Conservation (phyloP, 345 rosid species). For the Camelina sativa region DNA sequence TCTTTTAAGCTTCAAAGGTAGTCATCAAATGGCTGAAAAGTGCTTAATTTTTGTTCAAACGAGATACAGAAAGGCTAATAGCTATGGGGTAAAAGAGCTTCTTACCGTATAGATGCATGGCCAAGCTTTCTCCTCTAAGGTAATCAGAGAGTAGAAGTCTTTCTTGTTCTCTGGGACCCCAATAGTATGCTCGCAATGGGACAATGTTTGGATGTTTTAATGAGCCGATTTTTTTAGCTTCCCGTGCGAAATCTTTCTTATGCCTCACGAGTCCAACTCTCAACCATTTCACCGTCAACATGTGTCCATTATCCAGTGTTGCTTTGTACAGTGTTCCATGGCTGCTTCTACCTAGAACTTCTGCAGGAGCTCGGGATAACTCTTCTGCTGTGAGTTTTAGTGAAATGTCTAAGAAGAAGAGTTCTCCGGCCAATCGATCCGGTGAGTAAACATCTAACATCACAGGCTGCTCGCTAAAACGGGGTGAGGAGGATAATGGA, state of each 20-base stretch:
- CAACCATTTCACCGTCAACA: conserved; percentile 94
- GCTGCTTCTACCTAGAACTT: conserved; percentile 98
- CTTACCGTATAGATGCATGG: conserved; percentile 90
- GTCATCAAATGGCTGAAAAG: not conserved
- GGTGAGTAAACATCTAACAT: conserved; percentile 89
- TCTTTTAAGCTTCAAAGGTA: not conserved
- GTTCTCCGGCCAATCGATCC: conserved; percentile 91
- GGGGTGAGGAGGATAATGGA: conserved; percentile 78
- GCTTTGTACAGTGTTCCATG: conserved; percentile 96
- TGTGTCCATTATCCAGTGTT: conserved; percentile 75
- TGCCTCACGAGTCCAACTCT: conserved; percentile 89
- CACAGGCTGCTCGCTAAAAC: conserved; percentile 70
- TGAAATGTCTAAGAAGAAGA: conserved; percentile 77
- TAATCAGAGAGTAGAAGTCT: conserved; percentile 89
- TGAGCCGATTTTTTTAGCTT: conserved; percentile 81
- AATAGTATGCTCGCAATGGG: conserved; percentile 84
- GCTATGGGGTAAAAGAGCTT: conserved; percentile 13
- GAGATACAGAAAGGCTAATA: not conserved
- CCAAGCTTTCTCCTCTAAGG: conserved; percentile 89
- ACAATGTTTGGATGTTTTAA: conserved; percentile 75
- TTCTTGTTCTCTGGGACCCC: conserved; percentile 98
- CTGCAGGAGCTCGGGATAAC: conserved; percentile 96
- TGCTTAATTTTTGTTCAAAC: not conserved
- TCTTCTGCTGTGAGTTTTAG: conserved; percentile 86
- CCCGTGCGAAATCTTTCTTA: conserved; percentile 90